A percentile compares a stretch with the other conserved stretches of the same genome.
These are phyloP conservation scores for Lentinus brumalis DNA, from an alignment of 768 basidiomycete species.

Conservation along the genomic window DNA sequence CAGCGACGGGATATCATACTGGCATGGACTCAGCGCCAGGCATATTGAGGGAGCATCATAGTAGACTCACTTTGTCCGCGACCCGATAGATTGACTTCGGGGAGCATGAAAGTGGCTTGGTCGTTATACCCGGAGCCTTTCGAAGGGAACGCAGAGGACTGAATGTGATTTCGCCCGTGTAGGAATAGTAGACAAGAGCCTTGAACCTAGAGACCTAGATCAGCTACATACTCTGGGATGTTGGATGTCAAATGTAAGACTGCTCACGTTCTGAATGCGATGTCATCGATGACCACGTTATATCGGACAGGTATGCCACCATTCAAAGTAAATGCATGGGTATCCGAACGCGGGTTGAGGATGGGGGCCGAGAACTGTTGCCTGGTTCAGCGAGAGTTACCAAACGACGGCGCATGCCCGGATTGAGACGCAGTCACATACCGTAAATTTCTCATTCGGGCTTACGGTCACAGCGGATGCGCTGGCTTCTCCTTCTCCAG, in stretches of 20 bases:
- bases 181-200: constrained; percentile 23
- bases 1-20: constrained; percentile 16
- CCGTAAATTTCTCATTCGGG: too few relatives aligned
- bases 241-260: too few relatives aligned
- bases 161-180: constrained; percentile 19
- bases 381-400: too few relatives aligned
- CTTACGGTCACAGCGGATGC: too few relatives aligned
- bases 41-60: too few relatives aligned
- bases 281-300: background rate
- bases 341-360: background rate
- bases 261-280: constrained; percentile 14
- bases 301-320: background rate
- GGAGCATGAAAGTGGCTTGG: constrained; percentile 14
- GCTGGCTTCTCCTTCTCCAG: too few relatives aligned
- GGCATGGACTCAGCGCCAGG: too few relatives aligned
- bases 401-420: too few relatives aligned
- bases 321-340: background rate
- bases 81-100: constrained; percentile 31
- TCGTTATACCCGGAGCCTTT: background rate
- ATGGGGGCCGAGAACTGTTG: too few relatives aligned
- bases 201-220: background rate
- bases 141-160: constrained; percentile 13
- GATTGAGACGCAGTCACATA: too few relatives aligned
- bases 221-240: too few relatives aligned
- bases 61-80: constrained; percentile 20